phyloP scores from a whole-genome alignment of 768 basidiomycete genomes.

The Trichaptum fuscoviolaceum region DNA sequence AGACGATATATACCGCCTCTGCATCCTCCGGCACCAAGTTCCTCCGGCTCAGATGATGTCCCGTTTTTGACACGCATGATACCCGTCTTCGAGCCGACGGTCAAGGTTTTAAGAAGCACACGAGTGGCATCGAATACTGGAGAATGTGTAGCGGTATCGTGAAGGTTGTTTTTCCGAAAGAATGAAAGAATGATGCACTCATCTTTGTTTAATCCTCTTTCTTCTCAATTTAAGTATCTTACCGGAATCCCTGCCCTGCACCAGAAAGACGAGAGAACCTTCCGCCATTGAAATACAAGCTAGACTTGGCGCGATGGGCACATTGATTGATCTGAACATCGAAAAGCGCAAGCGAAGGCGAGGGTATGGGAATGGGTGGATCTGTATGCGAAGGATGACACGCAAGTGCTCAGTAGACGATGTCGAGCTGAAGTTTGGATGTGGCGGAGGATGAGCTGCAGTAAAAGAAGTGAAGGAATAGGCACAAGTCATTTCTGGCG shows the following conservation, averaged over 20 bases:
- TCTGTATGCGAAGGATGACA: conserved; percentile 64
- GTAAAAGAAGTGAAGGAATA: conserved; percentile 21
- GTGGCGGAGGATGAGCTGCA: conserved; percentile 29
- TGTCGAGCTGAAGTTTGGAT: conserved; percentile 43
- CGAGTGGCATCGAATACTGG: conserved; percentile 85
- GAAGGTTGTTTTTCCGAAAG: conserved; percentile 97
- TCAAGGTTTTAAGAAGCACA: conserved; percentile 90
- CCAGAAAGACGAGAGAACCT: conserved; percentile 59
- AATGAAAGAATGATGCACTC: conserved; percentile 80
- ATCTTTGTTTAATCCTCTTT: conserved; percentile 8
- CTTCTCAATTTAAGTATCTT: conserved; percentile 13
- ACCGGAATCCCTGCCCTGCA: too few relatives aligned
- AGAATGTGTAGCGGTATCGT: conserved; percentile 88
- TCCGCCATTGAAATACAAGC: conserved; percentile 65
- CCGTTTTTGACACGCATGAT: conserved; percentile 82
- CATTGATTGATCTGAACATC: conserved; percentile 90
- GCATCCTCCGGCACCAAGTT: conserved; percentile 55
- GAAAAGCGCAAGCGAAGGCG: conserved; percentile 79
- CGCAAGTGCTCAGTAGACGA: conserved; percentile 67
- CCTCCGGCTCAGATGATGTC: conserved; percentile 72
- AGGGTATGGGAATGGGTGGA: conserved; percentile 88
- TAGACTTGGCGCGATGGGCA: conserved; percentile 74
- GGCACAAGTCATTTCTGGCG: conserved; percentile 93
- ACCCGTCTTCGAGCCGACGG: conserved; percentile 91
- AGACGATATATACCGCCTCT: conserved; percentile 25